Evolutionary conservation across 2,329 filamentous ascomycete genomes (phyloP).

Genomic region (Septoria linicola): DNA sequence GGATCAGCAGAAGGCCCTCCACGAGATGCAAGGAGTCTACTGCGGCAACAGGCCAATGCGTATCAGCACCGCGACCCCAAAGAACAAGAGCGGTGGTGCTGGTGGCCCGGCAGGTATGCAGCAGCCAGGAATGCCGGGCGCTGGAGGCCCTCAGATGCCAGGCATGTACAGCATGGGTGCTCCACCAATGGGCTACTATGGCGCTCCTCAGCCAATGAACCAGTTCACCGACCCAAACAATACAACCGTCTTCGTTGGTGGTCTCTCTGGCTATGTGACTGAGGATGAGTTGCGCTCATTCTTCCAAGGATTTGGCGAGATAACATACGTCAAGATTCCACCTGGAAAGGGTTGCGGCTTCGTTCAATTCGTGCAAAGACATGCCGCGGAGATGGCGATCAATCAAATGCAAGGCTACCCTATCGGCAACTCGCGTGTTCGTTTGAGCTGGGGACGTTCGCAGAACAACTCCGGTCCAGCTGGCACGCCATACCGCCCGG

Average conservation of each 20-base stretch:
- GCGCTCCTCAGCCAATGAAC: slow-evolving; percentile 83
- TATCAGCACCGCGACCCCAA: slow-evolving; percentile 95
- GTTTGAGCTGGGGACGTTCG: slow-evolving; percentile 93
- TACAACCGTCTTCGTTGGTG: slow-evolving; percentile 97
- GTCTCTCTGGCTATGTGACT: slow-evolving; percentile 94
- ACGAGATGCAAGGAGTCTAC: slow-evolving; percentile 99
- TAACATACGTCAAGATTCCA: slow-evolving; percentile 99
- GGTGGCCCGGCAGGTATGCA: slow-evolving; percentile 53
- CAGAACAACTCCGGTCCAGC: slow-evolving; percentile 98
- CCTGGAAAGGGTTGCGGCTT: slow-evolving; percentile 99
- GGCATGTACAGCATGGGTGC: slow-evolving; percentile 71
- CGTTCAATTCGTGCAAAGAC: slow-evolving; percentile 97
- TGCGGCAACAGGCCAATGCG: slow-evolving; percentile 98
- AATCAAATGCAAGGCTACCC: slow-evolving; percentile 99
- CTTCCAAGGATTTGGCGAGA: slow-evolving; percentile 99
- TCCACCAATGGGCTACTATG: slow-evolving; percentile 67
- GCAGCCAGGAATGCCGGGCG: slow-evolving; percentile 57
- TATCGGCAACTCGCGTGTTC: slow-evolving; percentile 96
- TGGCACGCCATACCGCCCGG: slow-evolving; percentile 93
- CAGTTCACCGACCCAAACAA: slow-evolving; percentile 99
- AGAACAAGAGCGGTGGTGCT: slow-evolving; percentile 68
- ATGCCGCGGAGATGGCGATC: slow-evolving; percentile 99
- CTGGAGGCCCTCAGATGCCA: slow-evolving; percentile 49
- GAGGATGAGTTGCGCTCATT: slow-evolving; percentile 99
- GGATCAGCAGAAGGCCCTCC: slow-evolving; percentile 92